Conservation (phyloP, 202 grass and related monocot species). For the Panicum virgatum region DNA sequence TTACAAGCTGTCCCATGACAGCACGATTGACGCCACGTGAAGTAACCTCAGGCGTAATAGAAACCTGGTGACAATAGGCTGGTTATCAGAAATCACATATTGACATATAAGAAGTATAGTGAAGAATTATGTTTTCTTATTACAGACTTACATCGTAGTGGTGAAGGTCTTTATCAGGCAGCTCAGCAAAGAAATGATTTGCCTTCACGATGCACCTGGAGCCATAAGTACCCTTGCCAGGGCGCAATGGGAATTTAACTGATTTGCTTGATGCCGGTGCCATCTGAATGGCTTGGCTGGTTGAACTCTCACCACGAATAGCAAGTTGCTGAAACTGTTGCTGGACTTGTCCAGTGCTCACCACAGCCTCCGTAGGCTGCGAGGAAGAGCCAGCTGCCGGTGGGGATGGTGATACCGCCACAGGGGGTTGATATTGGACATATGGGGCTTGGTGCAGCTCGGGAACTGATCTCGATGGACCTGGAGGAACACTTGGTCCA, state of each 20-base stretch:
- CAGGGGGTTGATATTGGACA: conserved; percentile 63
- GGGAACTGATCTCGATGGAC: conserved; percentile 80
- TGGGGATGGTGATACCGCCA: conserved; percentile 45
- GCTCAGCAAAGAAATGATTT: conserved; percentile 97
- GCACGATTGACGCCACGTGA: conserved; percentile 95
- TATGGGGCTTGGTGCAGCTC: conserved; percentile 96
- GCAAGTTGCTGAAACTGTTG: conserved; percentile 70
- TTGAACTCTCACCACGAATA: conserved; percentile 49
- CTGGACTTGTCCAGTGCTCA: conserved; percentile 58
- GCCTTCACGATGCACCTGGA: conserved; percentile 89
- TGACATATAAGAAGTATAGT: background rate
- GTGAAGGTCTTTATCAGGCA: conserved; percentile 96
- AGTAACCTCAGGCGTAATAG: conserved; percentile 82
- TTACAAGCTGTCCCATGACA: conserved; percentile 77
- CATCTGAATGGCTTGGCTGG: conserved; percentile 57
- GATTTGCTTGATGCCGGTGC: conserved; percentile 83
- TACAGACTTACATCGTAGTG: conserved; percentile 82
- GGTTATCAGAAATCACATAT: conserved; percentile 24
- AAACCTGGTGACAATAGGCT: conserved; percentile 58
- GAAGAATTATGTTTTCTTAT: background rate
- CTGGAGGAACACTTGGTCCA: conserved; percentile 52
- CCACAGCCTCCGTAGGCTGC: conserved; percentile 50
- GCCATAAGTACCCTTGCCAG: conserved; percentile 82
- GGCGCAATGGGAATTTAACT: conserved; percentile 82
- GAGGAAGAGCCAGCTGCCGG: conserved; percentile 53